Base-by-base conservation (phyloP, 176 grass and related monocot species). In the Carex parvula region DNA sequence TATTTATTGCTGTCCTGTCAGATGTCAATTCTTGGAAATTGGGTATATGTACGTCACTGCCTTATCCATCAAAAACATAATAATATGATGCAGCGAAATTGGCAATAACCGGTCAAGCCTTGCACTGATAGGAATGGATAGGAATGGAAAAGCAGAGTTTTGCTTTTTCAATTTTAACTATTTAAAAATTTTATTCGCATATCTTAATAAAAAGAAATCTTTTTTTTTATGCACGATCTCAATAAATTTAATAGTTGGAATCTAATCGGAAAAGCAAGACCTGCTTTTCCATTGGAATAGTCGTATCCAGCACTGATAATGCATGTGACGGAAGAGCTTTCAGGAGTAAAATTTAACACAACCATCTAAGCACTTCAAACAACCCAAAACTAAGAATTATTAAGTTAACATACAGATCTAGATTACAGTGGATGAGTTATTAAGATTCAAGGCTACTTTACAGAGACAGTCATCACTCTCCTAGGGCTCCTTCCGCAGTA, bases 341-440 rank as follows among this genome's bases (percentile, higher is more conserved):
- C 9, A 74, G 18, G 18, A 26, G 20, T 12, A 74, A 52, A 48
- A 24, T 15, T 42, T 15, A 70, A 39, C 5, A 5, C 17, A 17
- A 70, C 9, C 41, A 71, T 21, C 17, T 32, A 76, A 76, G 44
- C 21, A 75, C 42, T 53, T 29, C 72, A 53, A 4, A 55, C 48
- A 75, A 52, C 12, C 46, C 53, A 53, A 48, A 76, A 55, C 46
- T 30, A 76, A 76, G 4, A 29, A 54, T 75, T 75, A 54, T 69
- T 24, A 74, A 52, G 70, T 53, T 53, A 74, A n/a, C 70, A 74
- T 52, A 74, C 8, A 73, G n/a, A 74, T 52, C 41, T 26, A 52
- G 1, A 74, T 52, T 74, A 74, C 70, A 74, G 10, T 74, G 70
- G 10, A 21, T 39, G 48, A 44, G 70, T 55, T 55, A 76, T 76